Percentiles rank a stretch among this genome's conserved stretches.
Evolutionary conservation across 768 basidiomycete genomes (phyloP).

Genomic region (Naganishia vaughanmartiniae): DNA sequence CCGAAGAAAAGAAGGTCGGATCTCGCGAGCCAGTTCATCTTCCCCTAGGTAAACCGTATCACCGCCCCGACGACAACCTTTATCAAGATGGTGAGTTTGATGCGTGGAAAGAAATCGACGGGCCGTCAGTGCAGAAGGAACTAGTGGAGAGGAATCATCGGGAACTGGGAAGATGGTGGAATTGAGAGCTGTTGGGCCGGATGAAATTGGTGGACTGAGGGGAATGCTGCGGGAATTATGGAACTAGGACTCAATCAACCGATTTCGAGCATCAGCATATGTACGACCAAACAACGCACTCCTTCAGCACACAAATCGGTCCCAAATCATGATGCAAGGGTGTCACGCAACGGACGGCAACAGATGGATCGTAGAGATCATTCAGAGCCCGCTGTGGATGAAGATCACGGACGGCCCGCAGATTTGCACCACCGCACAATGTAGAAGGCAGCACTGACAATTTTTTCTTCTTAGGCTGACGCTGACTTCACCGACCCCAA

Average conservation of each 20-base stretch:
- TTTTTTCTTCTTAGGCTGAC: conserved; percentile 63
- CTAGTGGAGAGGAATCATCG: not conserved
- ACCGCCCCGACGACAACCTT: conserved; percentile 10
- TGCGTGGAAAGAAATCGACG: not conserved
- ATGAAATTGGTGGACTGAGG: too few species aligned
- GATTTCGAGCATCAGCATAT: too few species aligned
- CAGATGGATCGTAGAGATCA: too few species aligned
- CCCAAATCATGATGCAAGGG: too few species aligned
- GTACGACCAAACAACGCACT: too few species aligned
- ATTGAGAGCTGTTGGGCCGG: too few species aligned
- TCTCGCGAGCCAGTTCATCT: conserved; percentile 25
- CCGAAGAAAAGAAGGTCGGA: not conserved
- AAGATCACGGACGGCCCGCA: not conserved
- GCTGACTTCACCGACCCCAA: conserved; percentile 80
- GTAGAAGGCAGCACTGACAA: not conserved
- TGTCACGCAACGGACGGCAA: too few species aligned
- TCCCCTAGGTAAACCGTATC: conserved; percentile 21
- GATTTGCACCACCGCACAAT: not conserved
- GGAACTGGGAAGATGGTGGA: too few species aligned
- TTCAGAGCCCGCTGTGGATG: too few species aligned
- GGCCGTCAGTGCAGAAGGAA: not conserved
- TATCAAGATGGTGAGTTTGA: conserved; percentile 25
- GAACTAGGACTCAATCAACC: too few species aligned
- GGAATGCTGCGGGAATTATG: too few species aligned
- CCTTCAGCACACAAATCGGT: too few species aligned